Evolutionary conservation across 2,329 filamentous ascomycete species (phyloP).

Genomic region (Alternaria dauci): DNA sequence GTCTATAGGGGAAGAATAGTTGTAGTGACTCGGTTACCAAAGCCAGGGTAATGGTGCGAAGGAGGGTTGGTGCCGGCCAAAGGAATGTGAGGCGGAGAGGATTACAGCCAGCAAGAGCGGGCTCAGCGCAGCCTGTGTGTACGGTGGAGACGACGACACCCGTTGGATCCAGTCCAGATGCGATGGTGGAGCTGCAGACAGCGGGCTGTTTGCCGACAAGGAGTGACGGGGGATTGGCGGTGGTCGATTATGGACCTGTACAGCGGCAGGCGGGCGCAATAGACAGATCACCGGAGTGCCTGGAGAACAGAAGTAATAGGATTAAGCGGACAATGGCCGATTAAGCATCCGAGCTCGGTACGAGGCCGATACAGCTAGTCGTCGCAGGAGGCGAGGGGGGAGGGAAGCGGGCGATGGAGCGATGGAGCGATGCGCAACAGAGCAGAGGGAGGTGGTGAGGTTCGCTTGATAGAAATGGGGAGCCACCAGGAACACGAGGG

Average conservation of each 20-base stretch:
- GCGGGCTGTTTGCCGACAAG: conserved; percentile 29
- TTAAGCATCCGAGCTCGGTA: conserved; percentile 42
- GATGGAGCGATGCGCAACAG: conserved; percentile 13
- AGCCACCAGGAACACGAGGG: conserved; percentile 22
- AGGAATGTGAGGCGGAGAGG: conserved; percentile 50
- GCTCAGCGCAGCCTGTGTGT: conserved; percentile 37
- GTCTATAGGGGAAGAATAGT: conserved; percentile 39
- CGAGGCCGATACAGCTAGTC: conserved; percentile 25
- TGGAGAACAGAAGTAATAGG: conserved; percentile 51
- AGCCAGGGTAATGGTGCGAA: conserved; percentile 49
- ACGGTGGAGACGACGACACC: conserved; percentile 28
- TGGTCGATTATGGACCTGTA: conserved; percentile 41
- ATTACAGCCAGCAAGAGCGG: conserved; percentile 45
- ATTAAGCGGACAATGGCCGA: conserved; percentile 44
- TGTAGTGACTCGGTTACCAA: conserved; percentile 49
- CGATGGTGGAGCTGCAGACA: conserved; percentile 15
- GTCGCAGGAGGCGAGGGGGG: conserved; percentile 20
- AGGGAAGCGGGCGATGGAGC: conserved; percentile 19
- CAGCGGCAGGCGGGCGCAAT: conserved; percentile 45
- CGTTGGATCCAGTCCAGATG: conserved; percentile 42
- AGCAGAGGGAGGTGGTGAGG: conserved; percentile 4
- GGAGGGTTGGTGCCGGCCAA: conserved; percentile 52
- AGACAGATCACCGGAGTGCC: conserved; percentile 47
- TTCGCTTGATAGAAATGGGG: conserved; percentile 30
- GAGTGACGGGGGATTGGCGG: conserved; percentile 36